Base-by-base conservation (phyloP, 768 basidiomycete genomes). In the Myochromella boudieri region DNA sequence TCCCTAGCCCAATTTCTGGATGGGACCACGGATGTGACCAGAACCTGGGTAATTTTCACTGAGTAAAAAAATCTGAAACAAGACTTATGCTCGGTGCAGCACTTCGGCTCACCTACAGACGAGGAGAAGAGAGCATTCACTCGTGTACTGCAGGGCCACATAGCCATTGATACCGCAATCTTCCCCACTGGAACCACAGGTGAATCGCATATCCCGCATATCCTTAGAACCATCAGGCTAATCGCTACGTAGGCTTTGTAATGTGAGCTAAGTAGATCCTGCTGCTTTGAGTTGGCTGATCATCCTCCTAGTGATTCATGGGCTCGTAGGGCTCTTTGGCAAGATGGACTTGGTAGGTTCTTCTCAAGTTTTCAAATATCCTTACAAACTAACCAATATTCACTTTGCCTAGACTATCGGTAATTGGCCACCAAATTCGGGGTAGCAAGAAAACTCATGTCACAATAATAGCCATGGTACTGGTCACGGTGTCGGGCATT, bases 401-500 rank as follows among this genome's bases (percentile, higher is more conserved):
- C n/a, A n/a, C n/a, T n/a, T n/a, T 40, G 21, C 46, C 6, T 25
- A 85, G 83, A 85, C 59, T 86, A 83, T 57, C 72, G 81, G 80
- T 81, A 52, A 47, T 58, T 41, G 6, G 3, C 24, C 33, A 11
- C 11, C 3, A 22, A 15, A 8, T 44, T 29, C n/a, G 26, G 47
- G n/a, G 50, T 6, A 22, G 12, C 31, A 43, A 43, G 34, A 53
- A 45, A 33, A 26, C 25, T 28, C 27, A 52, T 42, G 48, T 37
- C 21, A 36, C 31, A 32, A n/a, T n/a, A n/a, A 6, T 42, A 87
- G 92, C 49, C 94, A 97, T 52, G 90, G 91, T 4, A 97, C 95
- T 15, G 93, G 93, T 0, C 95, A 97, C 57, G 95, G 97, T 26
- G 88, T 99, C 25, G 95, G 95, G 0, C 85, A 90, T 54, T 98